Base-by-base conservation (phyloP, 2,329 filamentous ascomycete species). In the Trichoderma endophyticum region DNA sequence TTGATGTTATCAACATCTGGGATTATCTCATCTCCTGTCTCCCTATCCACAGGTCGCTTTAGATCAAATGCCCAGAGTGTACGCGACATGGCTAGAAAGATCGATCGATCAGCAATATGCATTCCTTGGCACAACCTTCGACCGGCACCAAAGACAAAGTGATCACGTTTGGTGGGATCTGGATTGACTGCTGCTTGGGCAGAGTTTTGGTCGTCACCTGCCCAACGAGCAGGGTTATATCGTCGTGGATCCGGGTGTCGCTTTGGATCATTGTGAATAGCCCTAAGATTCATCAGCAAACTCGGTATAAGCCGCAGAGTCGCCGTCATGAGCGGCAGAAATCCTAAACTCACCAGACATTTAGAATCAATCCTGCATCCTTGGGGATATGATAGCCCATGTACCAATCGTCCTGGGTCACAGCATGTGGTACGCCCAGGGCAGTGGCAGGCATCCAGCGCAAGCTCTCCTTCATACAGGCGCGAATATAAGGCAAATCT, bases 1-100 rank as follows among this genome's bases (percentile, higher is more conserved):
- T 69, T 43, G 5, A 67, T 71, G 6, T 67, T 67, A 18, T 67
- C 63, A 12, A 60, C 36, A 18, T 67, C 62, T 1, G 71, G 71
- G 2, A 71, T 69, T 3, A 73, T 68, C 26, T 68, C 71, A 0
- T 64, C 12, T 7, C 71, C 73, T 2, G 56, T 69, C 24, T 65
- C 21, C 4, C 48, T 26, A 26, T 72, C 54, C 8, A 70, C n/a
- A 6, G 63, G 62, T 32, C 68, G 67, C 61, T 84, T 71, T 6
- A 86, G 78, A 9, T 81, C 77, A 69, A 88, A 87, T 0, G 82
- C 83, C 0, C 85, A 79, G 3, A 89, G 78, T 0, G 80, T 77
- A 54, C 84, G 84, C 0, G 80, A 83, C 15, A 80, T 73, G 2
- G 65, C 79, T n/a, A 81, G 65, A 71, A 76, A 81, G 6, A 80